Base-by-base conservation (phyloP, 176 grass and related monocot genomes). In the Puya raimondii region DNA sequence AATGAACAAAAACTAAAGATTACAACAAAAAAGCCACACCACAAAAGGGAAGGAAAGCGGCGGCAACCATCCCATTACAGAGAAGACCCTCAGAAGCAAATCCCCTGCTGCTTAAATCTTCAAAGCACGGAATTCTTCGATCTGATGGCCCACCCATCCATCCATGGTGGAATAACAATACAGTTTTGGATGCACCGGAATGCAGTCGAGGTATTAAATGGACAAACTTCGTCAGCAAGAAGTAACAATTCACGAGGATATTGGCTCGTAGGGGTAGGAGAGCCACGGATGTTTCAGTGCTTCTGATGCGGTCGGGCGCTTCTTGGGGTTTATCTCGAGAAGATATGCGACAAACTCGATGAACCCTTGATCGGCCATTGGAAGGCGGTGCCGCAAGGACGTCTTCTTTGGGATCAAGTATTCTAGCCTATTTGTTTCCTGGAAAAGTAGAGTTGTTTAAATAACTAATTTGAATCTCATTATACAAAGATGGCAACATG, bases 201-300 rank as follows among this genome's bases (percentile, higher is more conserved):
- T 3, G 9, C 48, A 4, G 14, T 8, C 12, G 17, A 14, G 3
- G 61, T 47, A 47, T 56, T 51, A 15, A 33, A 14, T 21, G 52
- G 11, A 2, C 18, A 10, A 23, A 23, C 53, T 48, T 56, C 27
- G 53, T 57, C 17, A 18, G 53, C 6, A 11, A 63, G 21, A 26
- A 22, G 50, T 20, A 57, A 9, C 23, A 15, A 47, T 53, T 99
- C 80, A 99, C 67, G 95, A 94, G 16, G 95, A 99, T 80, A 99
- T 99, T 53, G 95, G 95, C 72, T 99, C 90, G 2, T 99, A 99
- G 61, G 95, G 95, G 65, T 87, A 99, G 23, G 95, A 99, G 72
- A 99, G 95, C 95, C 95, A 99, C n/a, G 90, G 95, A 68, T 99
- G 95, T 80, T 86, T 93, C 68, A 99, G 67, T 64, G 95, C 95